A percentile compares a stretch with the other conserved stretches of the same genome.
These are phyloP conservation scores for Yarrowia sp. DNA, from an alignment of 805 yeast species.

Conservation along the genomic window DNA sequence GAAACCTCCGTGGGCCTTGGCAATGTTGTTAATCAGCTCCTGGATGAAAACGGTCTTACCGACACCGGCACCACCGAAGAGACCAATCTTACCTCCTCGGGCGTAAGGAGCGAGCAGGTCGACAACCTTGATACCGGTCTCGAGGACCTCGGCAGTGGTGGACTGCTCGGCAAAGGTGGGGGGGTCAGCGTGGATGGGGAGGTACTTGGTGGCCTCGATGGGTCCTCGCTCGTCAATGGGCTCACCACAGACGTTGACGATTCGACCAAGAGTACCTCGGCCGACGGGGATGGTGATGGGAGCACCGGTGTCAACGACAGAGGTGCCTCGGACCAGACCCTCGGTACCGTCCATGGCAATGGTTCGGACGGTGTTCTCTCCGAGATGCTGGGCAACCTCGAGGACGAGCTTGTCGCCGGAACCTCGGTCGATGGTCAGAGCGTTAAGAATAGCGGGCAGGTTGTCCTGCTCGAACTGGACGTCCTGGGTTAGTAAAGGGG, in stretches of 20 bases:
- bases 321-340: conserved; percentile 97
- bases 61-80: conserved; percentile 99
- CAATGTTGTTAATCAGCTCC: conserved; percentile 99
- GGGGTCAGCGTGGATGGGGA: conserved; percentile 99
- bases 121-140: conserved; percentile 99
- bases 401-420: conserved; percentile 74
- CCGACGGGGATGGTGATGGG: conserved; percentile 99
- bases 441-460: conserved; percentile 96
- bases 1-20: conserved; percentile 99
- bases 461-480: conserved; percentile 97
- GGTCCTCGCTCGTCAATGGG: conserved; percentile 99
- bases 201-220: conserved; percentile 83
- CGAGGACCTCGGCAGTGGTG: conserved; percentile 95
- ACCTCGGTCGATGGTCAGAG: conserved; percentile 80
- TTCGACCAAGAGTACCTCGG: conserved; percentile 98
- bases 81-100: conserved; percentile 99
- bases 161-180: conserved; percentile 96
- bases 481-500: conserved; percentile 42
- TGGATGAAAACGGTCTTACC: conserved; percentile 99
- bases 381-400: conserved; percentile 99
- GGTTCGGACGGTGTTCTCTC: conserved; percentile 99
- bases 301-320: conserved; percentile 91
- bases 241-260: conserved; percentile 96
- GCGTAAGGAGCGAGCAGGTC: conserved; percentile 99
- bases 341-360: conserved; percentile 99